phyloP scores from a whole-genome alignment of 1,284 basidiomycete genomes.

The Polyporus tsugae region DNA sequence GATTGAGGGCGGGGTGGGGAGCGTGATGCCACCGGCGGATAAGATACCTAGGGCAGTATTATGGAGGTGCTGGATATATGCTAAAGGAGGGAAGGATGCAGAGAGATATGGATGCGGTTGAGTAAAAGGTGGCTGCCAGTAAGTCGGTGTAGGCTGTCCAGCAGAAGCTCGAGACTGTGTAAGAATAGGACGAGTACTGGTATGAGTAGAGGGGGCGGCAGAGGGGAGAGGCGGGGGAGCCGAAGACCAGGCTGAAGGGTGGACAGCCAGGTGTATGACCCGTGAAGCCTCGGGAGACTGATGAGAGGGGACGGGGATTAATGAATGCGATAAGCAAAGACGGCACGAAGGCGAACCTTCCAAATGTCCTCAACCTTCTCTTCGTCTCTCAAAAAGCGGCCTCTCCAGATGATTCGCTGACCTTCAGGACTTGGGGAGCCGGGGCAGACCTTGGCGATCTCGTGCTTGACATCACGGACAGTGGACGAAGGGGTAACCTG shows the following conservation, averaged over 20 bases:
- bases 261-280: conserved; percentile 77
- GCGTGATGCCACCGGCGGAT: conserved; percentile 33
- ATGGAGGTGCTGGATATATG: conserved; percentile 40
- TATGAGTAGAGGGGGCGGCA: conserved; percentile 12
- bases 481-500: conserved; percentile 57
- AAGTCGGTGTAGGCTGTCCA: conserved; percentile 5
- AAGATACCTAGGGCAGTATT: conserved; percentile 43
- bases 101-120: conserved; percentile 19
- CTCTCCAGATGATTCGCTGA: conserved; percentile 79
- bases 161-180: conserved; percentile 13
- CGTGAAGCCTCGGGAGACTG: conserved; percentile 65
- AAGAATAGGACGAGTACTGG: conserved; percentile 3
- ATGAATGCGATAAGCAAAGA: conserved; percentile 17
- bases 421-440: conserved; percentile 73
- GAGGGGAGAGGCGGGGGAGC: conserved; percentile 47
- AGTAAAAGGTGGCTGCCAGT: conserved; percentile 3
- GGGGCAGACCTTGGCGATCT: conserved; percentile 65
- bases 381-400: conserved; percentile 68
- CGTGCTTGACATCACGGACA: conserved; percentile 71
- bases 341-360: conserved; percentile 56
- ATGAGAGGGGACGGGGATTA: conserved; percentile 17
- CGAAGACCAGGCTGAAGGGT: conserved; percentile 75
- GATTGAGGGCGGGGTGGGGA: conserved; percentile 25
- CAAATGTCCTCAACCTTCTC: conserved; percentile 74
- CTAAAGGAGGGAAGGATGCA: conserved; percentile 35